phyloP scores from a whole-genome alignment of 257 asterid species.

The Gentiana macrophylla region DNA sequence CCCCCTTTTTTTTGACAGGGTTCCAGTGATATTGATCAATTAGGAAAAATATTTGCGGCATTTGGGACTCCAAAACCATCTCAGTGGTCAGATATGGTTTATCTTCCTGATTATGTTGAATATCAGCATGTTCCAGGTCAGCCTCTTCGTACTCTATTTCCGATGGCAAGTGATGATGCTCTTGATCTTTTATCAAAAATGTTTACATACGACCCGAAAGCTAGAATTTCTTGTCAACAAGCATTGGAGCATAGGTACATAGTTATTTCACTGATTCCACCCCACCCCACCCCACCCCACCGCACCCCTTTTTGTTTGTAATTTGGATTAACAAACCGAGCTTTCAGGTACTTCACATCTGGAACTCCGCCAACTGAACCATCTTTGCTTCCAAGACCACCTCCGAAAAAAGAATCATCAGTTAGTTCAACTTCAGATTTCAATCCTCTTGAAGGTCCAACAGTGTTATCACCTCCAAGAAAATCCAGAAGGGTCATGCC shows the following conservation, averaged over 20 bases:
- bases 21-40: slow-evolving; percentile 89
- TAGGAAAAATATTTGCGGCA: slow-evolving; percentile 89
- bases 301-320: not conserved
- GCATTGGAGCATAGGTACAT: slow-evolving; percentile 94
- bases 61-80: slow-evolving; percentile 93
- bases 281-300: not conserved
- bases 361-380: slow-evolving; percentile 90
- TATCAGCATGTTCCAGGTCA: slow-evolving; percentile 25
- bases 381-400: slow-evolving; percentile 83
- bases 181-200: slow-evolving; percentile 81
- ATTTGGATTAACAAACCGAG: slow-evolving; percentile 9
- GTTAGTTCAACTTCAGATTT: slow-evolving; percentile 46
- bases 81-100: slow-evolving; percentile 87
- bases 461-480: slow-evolving; percentile 91
- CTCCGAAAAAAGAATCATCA: slow-evolving; percentile 60
- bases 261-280: not conserved
- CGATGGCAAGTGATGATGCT: slow-evolving; percentile 88
- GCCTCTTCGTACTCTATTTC: slow-evolving; percentile 67
- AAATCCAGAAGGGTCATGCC: slow-evolving; percentile 95
- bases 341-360: slow-evolving; percentile 71
- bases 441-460: slow-evolving; percentile 62
- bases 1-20: slow-evolving; percentile 37
- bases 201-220: slow-evolving; percentile 84
- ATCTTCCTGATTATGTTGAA: slow-evolving; percentile 91
- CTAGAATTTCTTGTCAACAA: slow-evolving; percentile 85